Evolutionary conservation across 2,329 filamentous ascomycete genomes (phyloP), one percentile per base, ranked within the genome.

Genomic region (Botrytis aclada): DNA sequence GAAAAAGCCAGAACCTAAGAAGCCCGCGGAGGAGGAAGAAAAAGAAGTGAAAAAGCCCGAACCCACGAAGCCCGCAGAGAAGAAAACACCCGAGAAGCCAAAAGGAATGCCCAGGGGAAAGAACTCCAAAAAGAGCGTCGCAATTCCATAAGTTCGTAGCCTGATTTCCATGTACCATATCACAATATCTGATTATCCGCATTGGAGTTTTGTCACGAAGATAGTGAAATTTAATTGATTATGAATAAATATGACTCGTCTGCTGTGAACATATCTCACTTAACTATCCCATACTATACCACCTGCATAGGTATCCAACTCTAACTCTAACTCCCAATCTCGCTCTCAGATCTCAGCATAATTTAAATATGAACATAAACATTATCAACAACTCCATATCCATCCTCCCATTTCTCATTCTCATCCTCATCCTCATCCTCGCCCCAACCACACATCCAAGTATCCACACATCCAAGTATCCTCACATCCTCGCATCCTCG

Each of bases 121-220:
- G 25, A 54, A 47, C 3, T 58, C 62, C 5, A 58, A 71, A 18
- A 71, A 69, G 70, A 69, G 70, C 47, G 70, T 69, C 16, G 63
- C 63, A 20, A 47, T 61, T 8, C 54, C 63, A 58, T 66, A 43
- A 54, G 16, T 12, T 18, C 4, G 1, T 2, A n/a, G 16, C 2
- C 18, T 14, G 20, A 7, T 37, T 60, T 43, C 45, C 29, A 25
- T 18, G 39, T 39, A n/a, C n/a, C 32, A n/a, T 43, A 56, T 37
- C 41, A 18, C 29, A 56, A 32, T 39, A 45, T 41, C 22, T 32
- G 47, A 56, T 43, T 56, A 14, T 22, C 47, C n/a, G 10, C 25
- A 8, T 10, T 41, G n/a, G 34, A 32, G 18, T 58, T 20, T 56
- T n/a, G 25, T 3, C 56, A 41, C 39, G 3, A 47, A 47, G 14